Conservation (phyloP, 495 filamentous ascomycete genomes). For the Diplogelasinospora grovesii region DNA sequence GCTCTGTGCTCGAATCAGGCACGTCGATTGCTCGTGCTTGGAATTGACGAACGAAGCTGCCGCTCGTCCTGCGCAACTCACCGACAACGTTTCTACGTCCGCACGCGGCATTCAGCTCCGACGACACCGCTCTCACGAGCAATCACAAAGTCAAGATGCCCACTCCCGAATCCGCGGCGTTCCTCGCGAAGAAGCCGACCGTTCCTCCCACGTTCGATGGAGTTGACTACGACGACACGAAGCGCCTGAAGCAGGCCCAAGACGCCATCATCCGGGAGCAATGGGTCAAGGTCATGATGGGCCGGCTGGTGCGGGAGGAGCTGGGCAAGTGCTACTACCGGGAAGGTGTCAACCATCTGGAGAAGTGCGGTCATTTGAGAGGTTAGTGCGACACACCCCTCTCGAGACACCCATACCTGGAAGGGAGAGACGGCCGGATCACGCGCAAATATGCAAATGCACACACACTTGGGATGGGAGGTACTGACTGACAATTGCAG, state of each 20-base stretch:
- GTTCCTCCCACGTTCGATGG: constrained; percentile 93
- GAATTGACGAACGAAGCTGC: not conserved
- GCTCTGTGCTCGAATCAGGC: not conserved
- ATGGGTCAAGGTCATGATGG: constrained; percentile 98
- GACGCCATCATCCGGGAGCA: constrained; percentile 93
- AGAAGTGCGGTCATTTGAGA: constrained; percentile 89
- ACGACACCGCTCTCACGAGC: not conserved
- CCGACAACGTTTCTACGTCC: not conserved
- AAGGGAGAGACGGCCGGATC: too few relatives aligned
- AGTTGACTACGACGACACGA: constrained; percentile 92
- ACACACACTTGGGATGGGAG: not conserved
- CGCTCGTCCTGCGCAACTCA: not conserved
- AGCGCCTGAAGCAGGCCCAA: constrained; percentile 83
- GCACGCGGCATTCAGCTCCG: constrained; percentile 1
- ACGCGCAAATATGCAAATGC: not conserved
- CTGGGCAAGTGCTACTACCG: constrained; percentile 90
- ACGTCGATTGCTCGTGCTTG: too few relatives aligned
- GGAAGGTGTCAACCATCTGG: constrained; percentile 94
- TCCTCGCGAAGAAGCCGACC: constrained; percentile 90
- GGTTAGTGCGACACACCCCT: constrained; percentile 50
- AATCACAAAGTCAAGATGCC: constrained; percentile 45
- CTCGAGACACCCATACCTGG: too few relatives aligned
- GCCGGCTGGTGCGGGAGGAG: constrained; percentile 85
- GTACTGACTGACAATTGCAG: constrained; percentile 38
- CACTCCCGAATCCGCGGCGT: constrained; percentile 85